Conservation (phyloP, 2,329 filamentous ascomycete genomes). For the Corinectria fuckeliana region DNA sequence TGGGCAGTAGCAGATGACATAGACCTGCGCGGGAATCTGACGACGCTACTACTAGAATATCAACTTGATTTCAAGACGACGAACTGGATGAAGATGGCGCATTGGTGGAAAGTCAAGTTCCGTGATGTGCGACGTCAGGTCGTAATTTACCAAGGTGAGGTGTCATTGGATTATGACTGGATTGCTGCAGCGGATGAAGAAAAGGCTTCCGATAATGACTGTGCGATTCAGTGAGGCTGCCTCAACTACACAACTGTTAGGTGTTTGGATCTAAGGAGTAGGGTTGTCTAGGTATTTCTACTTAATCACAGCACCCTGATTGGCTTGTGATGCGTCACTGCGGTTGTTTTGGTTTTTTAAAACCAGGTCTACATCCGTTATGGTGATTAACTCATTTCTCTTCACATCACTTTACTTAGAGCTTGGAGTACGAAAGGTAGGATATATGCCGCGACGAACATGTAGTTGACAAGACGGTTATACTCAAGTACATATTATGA, state of each 20-base stretch:
- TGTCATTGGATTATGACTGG: background rate
- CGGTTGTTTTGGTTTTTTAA: too few species aligned
- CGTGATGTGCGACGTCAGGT: background rate
- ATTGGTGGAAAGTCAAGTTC: conserved; percentile 18
- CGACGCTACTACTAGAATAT: conserved; percentile 26
- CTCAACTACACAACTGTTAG: background rate
- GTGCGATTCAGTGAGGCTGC: background rate
- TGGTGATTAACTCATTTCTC: too few species aligned
- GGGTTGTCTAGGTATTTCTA: too few species aligned
- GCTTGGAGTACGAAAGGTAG: too few species aligned
- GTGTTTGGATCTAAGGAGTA: background rate
- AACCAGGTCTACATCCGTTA: too few species aligned
- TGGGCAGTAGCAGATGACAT: conserved; percentile 41
- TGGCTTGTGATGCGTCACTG: too few species aligned
- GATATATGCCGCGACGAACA: too few species aligned
- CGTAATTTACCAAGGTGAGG: background rate
- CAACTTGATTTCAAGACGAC: conserved; percentile 23
- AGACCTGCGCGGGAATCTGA: conserved; percentile 7
- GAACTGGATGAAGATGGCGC: conserved; percentile 17
- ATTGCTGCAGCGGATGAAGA: background rate
- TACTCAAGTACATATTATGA: too few species aligned
- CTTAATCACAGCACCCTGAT: too few species aligned
- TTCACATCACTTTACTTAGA: too few species aligned
- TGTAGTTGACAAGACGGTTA: too few species aligned
- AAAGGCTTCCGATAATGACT: background rate